Base-by-base conservation (phyloP, 306 rosid genomes). In the Spatholobus suberectus region DNA sequence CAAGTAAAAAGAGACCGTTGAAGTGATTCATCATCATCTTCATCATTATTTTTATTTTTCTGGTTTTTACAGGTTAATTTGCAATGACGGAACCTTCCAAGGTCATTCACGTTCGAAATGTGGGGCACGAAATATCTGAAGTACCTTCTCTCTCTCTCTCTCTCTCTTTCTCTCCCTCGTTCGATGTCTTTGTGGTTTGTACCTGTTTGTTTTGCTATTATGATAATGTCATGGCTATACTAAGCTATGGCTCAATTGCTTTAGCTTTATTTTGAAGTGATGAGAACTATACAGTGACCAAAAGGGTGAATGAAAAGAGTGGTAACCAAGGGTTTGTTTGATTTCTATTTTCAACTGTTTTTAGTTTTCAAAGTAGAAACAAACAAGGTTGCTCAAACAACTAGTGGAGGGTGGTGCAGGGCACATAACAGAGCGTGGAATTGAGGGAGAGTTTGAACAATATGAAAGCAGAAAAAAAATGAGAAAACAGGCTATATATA, bases 81-180 rank as follows among this genome's bases (percentile, higher is more conserved):
- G 62, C 83, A 75, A 94, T 94, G 98, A 35, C 98, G 46, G 98
- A 94, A 77, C 95, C 97, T 81, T 94, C 98, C 12, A 94, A 94
- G 85, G 98, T 94, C 81, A 88, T 94, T 78, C 98, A 94, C 80
- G 95, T 94, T 83, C 94, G 98, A 63, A 94, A 94, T 71, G 98
- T 92, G 77, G 97, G 97, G 37, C 98, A 92, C 74, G 98, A 94
- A 75, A 91, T 92, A 79, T 87, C 98, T 34, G 95, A 94, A 88
- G 98, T 94, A 78, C 85, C 47, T 51, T 87, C 61, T 37, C 58
- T 41, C 44, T 82, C 61, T 41, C 5, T 54, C 35, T 85, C 46
- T 27, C 44, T 82, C 61, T 41, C 5, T 54, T 26, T 85, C 46
- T 27, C 3, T 46, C 51, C 40, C 11, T 68, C 6, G 46, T 49